phyloP scores from a whole-genome alignment of 805 yeast species.

The Yamadazyma olivae region DNA sequence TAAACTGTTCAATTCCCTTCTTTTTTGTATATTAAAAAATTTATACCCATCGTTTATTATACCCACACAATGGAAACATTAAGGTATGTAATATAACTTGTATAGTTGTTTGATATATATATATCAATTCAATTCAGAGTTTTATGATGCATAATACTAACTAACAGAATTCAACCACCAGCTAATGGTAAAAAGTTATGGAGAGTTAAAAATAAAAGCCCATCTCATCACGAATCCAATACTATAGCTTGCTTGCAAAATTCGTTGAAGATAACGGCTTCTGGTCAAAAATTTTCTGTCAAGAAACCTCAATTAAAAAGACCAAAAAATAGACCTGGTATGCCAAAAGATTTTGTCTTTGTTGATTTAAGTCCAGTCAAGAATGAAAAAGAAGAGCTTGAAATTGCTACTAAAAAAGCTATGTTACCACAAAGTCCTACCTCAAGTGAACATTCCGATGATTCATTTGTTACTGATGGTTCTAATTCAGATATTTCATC shows the following conservation, averaged over 20 bases:
- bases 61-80: conserved; percentile 4
- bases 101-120: too few species aligned
- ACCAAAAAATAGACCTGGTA: conserved; percentile 44
- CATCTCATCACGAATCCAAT: conserved; percentile 20
- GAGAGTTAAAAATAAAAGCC: conserved; percentile 24
- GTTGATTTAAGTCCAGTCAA: conserved; percentile 44
- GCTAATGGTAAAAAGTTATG: conserved; percentile 45
- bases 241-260: conserved; percentile 36
- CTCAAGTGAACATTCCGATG: conserved; percentile 5
- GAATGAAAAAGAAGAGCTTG: conserved; percentile 19
- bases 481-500: conserved; percentile 5
- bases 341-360: conserved; percentile 44
- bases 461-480: conserved; percentile 9
- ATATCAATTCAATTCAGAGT: too few species aligned
- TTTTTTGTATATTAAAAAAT: neutral
- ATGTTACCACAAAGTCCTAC: conserved; percentile 12
- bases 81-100: conserved; percentile 4
- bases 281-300: conserved; percentile 29
- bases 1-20: neutral
- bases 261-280: conserved; percentile 41
- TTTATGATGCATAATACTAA: conserved; percentile 4
- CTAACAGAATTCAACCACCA: conserved; percentile 27
- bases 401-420: conserved; percentile 2
- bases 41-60: neutral
- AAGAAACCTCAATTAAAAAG: conserved; percentile 41